Evolutionary conservation across 31 red algal genomes (phyloP).

Genomic region (Asparagopsis taxiformis): DNA sequence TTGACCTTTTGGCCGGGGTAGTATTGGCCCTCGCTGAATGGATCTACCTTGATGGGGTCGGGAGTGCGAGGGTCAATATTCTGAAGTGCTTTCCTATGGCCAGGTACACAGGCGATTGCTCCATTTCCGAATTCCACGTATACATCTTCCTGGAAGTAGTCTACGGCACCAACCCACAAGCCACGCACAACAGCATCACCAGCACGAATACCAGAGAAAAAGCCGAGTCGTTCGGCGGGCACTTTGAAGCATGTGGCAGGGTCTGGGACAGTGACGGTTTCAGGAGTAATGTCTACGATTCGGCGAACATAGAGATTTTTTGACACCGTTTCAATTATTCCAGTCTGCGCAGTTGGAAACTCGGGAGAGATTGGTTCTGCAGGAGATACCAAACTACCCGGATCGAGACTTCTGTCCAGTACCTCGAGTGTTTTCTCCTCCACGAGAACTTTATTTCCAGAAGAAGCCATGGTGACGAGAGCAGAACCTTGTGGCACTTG

Average conservation of each 20-base stretch:
- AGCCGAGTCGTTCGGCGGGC: conserved; percentile 13
- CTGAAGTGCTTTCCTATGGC: conserved; percentile 12
- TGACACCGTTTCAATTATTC: conserved; percentile 18
- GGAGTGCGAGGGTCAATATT: conserved; percentile 19
- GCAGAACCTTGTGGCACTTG: too few relatives aligned
- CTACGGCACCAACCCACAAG: conserved; percentile 25
- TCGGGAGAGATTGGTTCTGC: too few relatives aligned
- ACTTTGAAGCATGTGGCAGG: conserved; percentile 24
- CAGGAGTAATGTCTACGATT: conserved; percentile 9
- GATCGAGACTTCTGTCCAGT: too few relatives aligned
- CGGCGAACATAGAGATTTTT: conserved; percentile 24
- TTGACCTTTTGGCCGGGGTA: conserved; percentile 49
- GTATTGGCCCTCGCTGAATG: conserved; percentile 28
- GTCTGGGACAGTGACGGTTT: neutral
- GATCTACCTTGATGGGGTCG: neutral
- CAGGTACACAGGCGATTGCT: conserved; percentile 18
- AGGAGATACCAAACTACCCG: too few relatives aligned
- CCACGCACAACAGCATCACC: conserved; percentile 41
- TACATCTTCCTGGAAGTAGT: conserved; percentile 34
- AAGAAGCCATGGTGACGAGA: too few relatives aligned
- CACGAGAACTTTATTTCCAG: too few relatives aligned
- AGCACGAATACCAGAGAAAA: conserved; percentile 36
- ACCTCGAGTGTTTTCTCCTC: too few relatives aligned
- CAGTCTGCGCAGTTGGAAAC: too few relatives aligned
- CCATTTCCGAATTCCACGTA: conserved; percentile 36